These are phyloP conservation scores for Phylloporus scabripes DNA, from an alignment of 768 basidiomycete species.

Conservation along the genomic window DNA sequence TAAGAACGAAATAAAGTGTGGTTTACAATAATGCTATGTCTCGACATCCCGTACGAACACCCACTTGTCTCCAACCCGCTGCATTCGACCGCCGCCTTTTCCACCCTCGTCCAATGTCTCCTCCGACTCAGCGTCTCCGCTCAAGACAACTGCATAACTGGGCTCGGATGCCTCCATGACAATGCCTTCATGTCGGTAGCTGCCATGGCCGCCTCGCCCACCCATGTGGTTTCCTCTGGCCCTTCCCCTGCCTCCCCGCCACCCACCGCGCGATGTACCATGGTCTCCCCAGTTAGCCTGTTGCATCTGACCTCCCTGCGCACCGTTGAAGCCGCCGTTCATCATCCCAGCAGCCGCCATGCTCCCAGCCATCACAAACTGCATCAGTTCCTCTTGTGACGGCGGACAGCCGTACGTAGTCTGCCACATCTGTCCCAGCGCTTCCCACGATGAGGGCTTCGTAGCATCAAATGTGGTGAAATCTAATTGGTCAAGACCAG, in stretches of 20 bases:
- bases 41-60: constrained; percentile 50
- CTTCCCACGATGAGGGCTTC: constrained; percentile 71
- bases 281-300: constrained; percentile 20
- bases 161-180: constrained; percentile 17
- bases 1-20: constrained; percentile 3
- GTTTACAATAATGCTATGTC: constrained; percentile 23
- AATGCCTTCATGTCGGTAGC: constrained; percentile 39
- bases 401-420: constrained; percentile 62
- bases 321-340: constrained; percentile 12
- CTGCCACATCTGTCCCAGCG: constrained; percentile 73
- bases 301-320: constrained; percentile 2
- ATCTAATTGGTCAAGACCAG: constrained; percentile 66
- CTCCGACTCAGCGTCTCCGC: constrained; percentile 36
- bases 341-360: constrained; percentile 17
- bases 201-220: constrained; percentile 37
- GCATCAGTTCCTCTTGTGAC: constrained; percentile 71
- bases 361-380: constrained; percentile 51
- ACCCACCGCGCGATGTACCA: constrained; percentile 32
- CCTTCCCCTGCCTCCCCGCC: constrained; percentile 35
- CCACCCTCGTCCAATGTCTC: constrained; percentile 1
- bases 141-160: constrained; percentile 60
- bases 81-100: constrained; percentile 52
- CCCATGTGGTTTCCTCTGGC: constrained; percentile 34
- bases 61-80: constrained; percentile 68
- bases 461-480: constrained; percentile 68